Evolutionary conservation across 495 filamentous ascomycete genomes (phyloP), one percentile per base, ranked within the genome.

Genomic region (Parathielavia appendiculata): DNA sequence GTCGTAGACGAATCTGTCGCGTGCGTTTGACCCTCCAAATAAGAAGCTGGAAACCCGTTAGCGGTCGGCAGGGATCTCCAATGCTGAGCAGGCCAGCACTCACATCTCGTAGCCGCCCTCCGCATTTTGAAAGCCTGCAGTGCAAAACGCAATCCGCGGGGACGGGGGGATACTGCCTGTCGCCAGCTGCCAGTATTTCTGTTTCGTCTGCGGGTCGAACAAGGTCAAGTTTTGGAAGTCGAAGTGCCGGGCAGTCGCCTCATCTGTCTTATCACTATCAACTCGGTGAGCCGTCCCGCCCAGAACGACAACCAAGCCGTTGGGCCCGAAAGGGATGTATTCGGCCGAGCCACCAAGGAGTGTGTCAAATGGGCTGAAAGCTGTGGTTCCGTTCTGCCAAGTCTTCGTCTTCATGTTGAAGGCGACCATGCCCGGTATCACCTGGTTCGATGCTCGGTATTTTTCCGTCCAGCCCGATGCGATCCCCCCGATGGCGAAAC

Each of bases 81-180:
- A 43, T n/a, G 17, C 16, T 13, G 2, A 19, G 22, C 11, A 2
- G 6, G 16, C 12, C 16, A 11, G 19, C 34, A 57, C 66, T 45
- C 35, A 69, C 64, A 69, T 62, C n/a, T 69, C 66, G 26, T 73
- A 74, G 0, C 74, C 73, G n/a, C 68, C 66, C 14, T 71, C 63
- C 9, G 68, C 56, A 1, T 63, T 68, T 9, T 56, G 49, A 20
- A 70, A 65, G 0, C 69, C 70, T 1, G 72, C 67, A 22, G 57
- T 61, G 53, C 74, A 75, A 22, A 63, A 63, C 0, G 57, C 48
- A 17, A 62, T 57, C 1, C 68, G 36, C 3, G 60, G 59, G 0
- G 57, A 53, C 0, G 69, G 68, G 8, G 60, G 54, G 1, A 59
- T 58, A 1, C 41, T 54, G 5, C 73, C 75, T 0, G 61, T 70